A percentile compares a stretch with the other conserved stretches of the same genome.
These are phyloP conservation scores for Udeniomyces megalosporus DNA, from an alignment of 768 basidiomycete genomes.

Conservation along the genomic window DNA sequence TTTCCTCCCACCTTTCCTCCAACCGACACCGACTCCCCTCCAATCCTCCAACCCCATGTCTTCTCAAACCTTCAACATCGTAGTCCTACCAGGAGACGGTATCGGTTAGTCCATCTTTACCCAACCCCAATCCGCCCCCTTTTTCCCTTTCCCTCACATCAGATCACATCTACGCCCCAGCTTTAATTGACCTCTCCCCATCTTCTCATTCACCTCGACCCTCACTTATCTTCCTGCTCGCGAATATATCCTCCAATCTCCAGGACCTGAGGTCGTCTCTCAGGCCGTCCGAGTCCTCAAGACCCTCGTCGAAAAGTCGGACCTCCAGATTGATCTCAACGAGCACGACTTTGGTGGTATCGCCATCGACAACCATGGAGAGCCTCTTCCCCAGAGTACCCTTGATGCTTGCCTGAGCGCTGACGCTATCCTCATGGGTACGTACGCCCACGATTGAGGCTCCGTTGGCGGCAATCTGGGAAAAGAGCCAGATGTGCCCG, in stretches of 20 bases:
- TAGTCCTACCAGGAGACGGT: constrained; percentile 86
- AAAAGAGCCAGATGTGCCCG: no score
- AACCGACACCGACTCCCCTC: no score
- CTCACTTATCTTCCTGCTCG: no score
- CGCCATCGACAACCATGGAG: constrained; percentile 77
- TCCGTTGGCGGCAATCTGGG: no score
- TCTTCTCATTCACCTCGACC: background rate
- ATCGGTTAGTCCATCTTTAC: constrained; percentile 48
- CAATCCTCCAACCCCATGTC: no score
- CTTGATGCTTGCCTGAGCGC: constrained; percentile 77
- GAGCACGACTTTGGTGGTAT: constrained; percentile 73
- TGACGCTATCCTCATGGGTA: constrained; percentile 92
- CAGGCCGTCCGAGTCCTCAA: constrained; percentile 75
- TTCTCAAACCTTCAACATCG: constrained; percentile 47
- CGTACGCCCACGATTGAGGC: no score
- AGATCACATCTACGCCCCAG: no score
- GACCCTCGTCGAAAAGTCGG: constrained; percentile 44
- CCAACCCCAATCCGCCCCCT: background rate
- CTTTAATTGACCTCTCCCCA: background rate
- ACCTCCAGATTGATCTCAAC: constrained; percentile 58
- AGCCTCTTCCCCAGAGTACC: constrained; percentile 68
- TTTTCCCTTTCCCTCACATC: background rate
- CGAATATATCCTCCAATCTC: background rate
- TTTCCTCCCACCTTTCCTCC: no score
- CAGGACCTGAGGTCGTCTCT: constrained; percentile 76